phyloP scores from a whole-genome alignment of 2,329 filamentous ascomycete species.

The Ascochyta clinopodiicola region DNA sequence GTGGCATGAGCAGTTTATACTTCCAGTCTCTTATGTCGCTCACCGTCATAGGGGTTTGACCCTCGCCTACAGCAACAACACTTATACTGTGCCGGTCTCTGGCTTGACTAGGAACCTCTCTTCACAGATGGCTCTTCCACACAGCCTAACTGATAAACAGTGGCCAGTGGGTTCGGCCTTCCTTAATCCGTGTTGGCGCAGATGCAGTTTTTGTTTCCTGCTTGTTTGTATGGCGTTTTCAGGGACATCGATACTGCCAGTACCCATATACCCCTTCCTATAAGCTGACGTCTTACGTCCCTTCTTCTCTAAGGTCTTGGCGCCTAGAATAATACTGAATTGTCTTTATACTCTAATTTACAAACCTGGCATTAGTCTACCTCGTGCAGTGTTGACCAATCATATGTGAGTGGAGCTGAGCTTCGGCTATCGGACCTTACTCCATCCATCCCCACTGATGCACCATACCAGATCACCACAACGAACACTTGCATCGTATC shows the following conservation, averaged over 20 bases:
- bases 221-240: not conserved
- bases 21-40: no score
- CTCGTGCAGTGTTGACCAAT: conserved; percentile 3
- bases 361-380: not conserved
- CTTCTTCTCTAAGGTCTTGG: not conserved
- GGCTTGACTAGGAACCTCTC: not conserved
- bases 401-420: conserved; percentile 9
- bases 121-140: no score
- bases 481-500: not conserved
- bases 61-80: not conserved
- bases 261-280: conserved; percentile 1
- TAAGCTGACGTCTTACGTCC: not conserved
- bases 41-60: no score
- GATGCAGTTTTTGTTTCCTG: not conserved
- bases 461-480: not conserved
- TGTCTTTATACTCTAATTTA: not conserved
- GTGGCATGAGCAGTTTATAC: conserved; percentile 21
- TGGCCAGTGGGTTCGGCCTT: no score
- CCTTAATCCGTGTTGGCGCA: not conserved
- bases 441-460: conserved; percentile 5
- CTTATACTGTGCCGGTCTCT: not conserved
- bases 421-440: conserved; percentile 7
- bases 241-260: conserved; percentile 2
- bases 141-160: not conserved
- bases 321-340: not conserved